Conservation (phyloP, 208 protist species). For the Endotrypanum monterogeii region DNA sequence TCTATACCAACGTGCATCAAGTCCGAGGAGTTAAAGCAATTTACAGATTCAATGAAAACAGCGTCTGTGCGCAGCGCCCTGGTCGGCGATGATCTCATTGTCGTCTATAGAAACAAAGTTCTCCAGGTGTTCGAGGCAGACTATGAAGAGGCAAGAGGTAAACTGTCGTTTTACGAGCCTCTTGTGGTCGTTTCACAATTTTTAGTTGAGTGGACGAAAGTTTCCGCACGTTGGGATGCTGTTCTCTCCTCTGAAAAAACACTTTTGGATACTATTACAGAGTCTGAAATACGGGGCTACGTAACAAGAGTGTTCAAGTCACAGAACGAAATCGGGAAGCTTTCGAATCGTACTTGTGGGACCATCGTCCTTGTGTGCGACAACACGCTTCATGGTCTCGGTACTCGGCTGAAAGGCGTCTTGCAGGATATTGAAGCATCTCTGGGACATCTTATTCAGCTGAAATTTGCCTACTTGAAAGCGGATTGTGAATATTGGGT, state of each 20-base stretch:
- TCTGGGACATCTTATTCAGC: constrained; percentile 34
- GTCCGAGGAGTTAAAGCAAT: constrained; percentile 20
- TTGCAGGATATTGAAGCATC: constrained; percentile 39
- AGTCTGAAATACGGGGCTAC: constrained; percentile 48
- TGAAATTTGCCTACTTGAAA: constrained; percentile 33
- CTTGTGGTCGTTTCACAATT: constrained; percentile 35
- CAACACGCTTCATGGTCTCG: constrained; percentile 23
- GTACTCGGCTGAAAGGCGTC: constrained; percentile 37
- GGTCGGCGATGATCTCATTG: constrained; percentile 28
- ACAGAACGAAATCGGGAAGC: constrained; percentile 43
- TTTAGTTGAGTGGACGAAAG: constrained; percentile 37
- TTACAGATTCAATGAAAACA: constrained; percentile 10
- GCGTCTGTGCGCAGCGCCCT: constrained; percentile 13
- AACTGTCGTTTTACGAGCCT: constrained; percentile 39
- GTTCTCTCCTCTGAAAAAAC: constrained; percentile 14
- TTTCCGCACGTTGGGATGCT: constrained; percentile 25
- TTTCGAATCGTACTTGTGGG: constrained; percentile 40
- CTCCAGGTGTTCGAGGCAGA: constrained; percentile 27
- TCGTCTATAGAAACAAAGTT: constrained; percentile 27
- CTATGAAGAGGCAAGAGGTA: constrained; percentile 38
- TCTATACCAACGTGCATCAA: constrained; percentile 30
- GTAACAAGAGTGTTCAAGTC: constrained; percentile 44
- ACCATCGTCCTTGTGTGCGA: constrained; percentile 49
- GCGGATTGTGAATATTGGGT: constrained; percentile 36
- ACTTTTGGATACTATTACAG: constrained; percentile 28